Evolutionary conservation across 352 stramenopile genomes (phyloP), one percentile per base, ranked within the genome.

Genomic region (Globisporangium polare): DNA sequence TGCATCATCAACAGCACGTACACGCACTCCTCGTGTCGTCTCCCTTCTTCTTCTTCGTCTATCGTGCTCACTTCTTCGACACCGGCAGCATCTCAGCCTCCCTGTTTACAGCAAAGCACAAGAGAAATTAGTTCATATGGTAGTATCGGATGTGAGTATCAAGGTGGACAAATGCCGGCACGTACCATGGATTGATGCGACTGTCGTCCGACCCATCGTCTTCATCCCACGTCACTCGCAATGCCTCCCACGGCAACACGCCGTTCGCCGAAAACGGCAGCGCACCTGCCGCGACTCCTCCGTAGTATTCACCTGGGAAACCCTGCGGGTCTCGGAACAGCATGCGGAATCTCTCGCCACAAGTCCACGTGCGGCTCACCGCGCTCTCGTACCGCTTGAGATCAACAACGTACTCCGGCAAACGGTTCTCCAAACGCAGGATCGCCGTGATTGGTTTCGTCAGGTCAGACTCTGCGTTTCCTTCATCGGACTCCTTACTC

Each of bases 171-270:
- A 9, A 29, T 29, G 4, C 20, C 57, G 27, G 29, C 47, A 78
- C 80, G 60, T 76, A 94, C 86, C 86, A 94, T 53, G 86, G 86
- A 51, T 94, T 94, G 58, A 94, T 88, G 50, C 83, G 77, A 65
- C 80, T 90, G 65, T 92, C 80, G 41, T 90, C 80, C 22, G 80
- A 86, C 31, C 86, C 86, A 50, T 92, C 86, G 58, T 92, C 83
- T 83, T 94, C 82, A 49, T 94, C 83, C 85, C 85, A 94, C 43
- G 84, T 87, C 62, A 94, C 78, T 20, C 81, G 83, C 39, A 92
- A 67, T 8, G 83, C 73, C 66, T 94, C 86, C 83, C 86, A 94
- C 12, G 81, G 81, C n/a, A 94, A 55, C 55, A 94, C 67, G 0
- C 83, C 83, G 60, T 82, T 78, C 7, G 58, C 45, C 31, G 75